Conservation (phyloP, 2,329 filamentous ascomycete species). For the Elsinoe australis region DNA sequence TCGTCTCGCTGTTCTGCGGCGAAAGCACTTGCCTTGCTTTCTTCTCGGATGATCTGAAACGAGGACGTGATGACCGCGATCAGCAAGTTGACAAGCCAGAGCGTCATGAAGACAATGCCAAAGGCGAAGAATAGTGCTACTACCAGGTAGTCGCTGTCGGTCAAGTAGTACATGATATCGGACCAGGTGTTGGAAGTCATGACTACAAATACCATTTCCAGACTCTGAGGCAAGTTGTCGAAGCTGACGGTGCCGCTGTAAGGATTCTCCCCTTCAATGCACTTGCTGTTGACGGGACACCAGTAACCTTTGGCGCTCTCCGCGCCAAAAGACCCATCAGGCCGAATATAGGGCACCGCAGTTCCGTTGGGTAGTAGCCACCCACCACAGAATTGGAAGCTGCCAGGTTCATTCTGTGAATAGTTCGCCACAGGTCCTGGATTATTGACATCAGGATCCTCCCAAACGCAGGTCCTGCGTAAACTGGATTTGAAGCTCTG, state of each 20-base stretch:
- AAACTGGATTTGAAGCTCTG: constrained; percentile 70
- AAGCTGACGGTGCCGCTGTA: constrained; percentile 84
- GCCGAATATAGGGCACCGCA: constrained; percentile 43
- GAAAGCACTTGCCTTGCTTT: constrained; percentile 90
- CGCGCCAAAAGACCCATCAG: constrained; percentile 46
- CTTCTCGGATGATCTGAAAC: constrained; percentile 95
- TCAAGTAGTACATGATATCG: constrained; percentile 88
- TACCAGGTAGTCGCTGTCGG: constrained; percentile 81
- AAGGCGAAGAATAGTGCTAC: constrained; percentile 68
- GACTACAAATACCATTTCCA: constrained; percentile 93
- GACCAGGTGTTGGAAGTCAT: constrained; percentile 98
- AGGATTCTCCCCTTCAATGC: constrained; percentile 70
- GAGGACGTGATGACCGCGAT: constrained; percentile 98
- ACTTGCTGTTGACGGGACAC: constrained; percentile 76
- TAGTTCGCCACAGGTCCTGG: constrained; percentile 42
- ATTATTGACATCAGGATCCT: constrained; percentile 43
- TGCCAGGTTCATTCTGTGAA: constrained; percentile 42
- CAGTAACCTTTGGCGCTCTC: constrained; percentile 70
- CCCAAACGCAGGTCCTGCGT: constrained; percentile 42
- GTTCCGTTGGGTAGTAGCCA: constrained; percentile 55
- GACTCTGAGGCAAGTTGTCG: constrained; percentile 84
- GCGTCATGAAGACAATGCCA: constrained; percentile 80
- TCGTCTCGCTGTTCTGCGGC: constrained; percentile 53
- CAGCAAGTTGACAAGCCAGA: constrained; percentile 90
- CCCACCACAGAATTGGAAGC: constrained; percentile 77